Base-by-base conservation (phyloP, 164 flowering plant genomes). In the Chimonanthus salicifolius region DNA sequence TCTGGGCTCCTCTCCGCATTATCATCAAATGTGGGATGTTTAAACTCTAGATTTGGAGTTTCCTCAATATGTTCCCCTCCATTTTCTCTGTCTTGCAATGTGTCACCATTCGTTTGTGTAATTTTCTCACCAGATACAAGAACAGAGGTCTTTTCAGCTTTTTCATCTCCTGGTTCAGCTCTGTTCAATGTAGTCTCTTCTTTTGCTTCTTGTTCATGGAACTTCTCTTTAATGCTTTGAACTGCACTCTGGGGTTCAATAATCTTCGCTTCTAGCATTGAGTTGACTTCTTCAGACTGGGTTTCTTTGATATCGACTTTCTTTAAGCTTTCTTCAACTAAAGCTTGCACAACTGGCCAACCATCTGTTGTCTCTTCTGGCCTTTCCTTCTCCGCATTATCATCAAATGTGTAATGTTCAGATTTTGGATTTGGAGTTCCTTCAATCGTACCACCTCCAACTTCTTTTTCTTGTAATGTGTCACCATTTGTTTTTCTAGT, bases 331-430 rank as follows among this genome's bases (percentile, higher is more conserved):
- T 44, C 68, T 65, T 65, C 20, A 8, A 65, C 68, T 44, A 44
- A 65, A 65, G 68, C 47, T 65, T 44, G 47, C 44, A 65, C 44
- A 65, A 65, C 47, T 8, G 68, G 68, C 68, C 33, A 21, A 6
- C 44, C 68, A 7, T 2, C 16, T 33, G 16, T 7, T 16, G 33
- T 65, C 68, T 43, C 47, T 47, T 33, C 47, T 44, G 68, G 68
- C 47, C 68, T 65, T 47, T 33, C 47, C 10, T 33, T 65, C 47
- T 65, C 49, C 45, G 68, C 7, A 11, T 43, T 45, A 10, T 65
- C 48, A 43, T n/a, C 47, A 44, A 43, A 47, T 65, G 48, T 5
- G 68, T 21, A 10, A 47, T 11, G 5, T 47, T 68, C 54, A 8
- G 70, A 68, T n/a, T 6, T 21, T 68, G 21, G 3, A 47, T 16